These are phyloP conservation scores for Pseudomonodictys pantanalensis DNA, from an alignment of 495 filamentous ascomycete species.

Conservation along the genomic window DNA sequence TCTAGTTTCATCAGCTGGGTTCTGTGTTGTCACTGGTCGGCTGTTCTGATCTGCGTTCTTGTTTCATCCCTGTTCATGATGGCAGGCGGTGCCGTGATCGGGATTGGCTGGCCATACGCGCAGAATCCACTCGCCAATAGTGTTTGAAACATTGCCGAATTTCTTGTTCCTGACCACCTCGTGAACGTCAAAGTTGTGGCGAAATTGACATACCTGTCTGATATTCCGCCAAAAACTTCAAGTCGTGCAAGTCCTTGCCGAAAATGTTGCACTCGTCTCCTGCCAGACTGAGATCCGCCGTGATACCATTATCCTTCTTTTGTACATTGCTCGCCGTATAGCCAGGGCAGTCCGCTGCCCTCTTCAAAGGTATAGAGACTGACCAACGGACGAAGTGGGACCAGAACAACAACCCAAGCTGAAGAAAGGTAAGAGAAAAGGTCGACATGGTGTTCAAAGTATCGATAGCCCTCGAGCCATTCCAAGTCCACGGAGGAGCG, in stretches of 20 bases:
- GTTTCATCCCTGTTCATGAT: background rate
- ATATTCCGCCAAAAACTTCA: conserved; percentile 30
- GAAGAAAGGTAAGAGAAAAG: conserved; percentile 14
- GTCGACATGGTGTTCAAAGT: conserved; percentile 19
- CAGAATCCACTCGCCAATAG: background rate
- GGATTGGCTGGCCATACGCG: too few relatives aligned
- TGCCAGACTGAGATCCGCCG: conserved; percentile 30
- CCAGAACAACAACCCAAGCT: conserved; percentile 12
- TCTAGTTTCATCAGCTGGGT: conserved; percentile 51
- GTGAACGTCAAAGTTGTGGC: background rate
- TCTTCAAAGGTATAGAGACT: background rate
- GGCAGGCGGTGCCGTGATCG: too few relatives aligned
- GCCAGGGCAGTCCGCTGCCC: conserved; percentile 15
- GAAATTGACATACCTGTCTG: conserved; percentile 29
- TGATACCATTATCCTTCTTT: conserved; percentile 12
- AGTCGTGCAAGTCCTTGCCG: conserved; percentile 24
- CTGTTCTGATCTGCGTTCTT: background rate
- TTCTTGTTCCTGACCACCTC: background rate
- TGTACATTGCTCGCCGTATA: conserved; percentile 23
- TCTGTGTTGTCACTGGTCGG: background rate
- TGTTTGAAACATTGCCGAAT: too few relatives aligned
- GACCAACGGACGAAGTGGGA: conserved; percentile 4
- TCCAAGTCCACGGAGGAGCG: background rate
- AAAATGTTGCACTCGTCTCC: conserved; percentile 31
- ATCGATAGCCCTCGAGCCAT: conserved; percentile 10